Base-by-base conservation (phyloP, 768 basidiomycete species). In the Austroboletus festivus region DNA sequence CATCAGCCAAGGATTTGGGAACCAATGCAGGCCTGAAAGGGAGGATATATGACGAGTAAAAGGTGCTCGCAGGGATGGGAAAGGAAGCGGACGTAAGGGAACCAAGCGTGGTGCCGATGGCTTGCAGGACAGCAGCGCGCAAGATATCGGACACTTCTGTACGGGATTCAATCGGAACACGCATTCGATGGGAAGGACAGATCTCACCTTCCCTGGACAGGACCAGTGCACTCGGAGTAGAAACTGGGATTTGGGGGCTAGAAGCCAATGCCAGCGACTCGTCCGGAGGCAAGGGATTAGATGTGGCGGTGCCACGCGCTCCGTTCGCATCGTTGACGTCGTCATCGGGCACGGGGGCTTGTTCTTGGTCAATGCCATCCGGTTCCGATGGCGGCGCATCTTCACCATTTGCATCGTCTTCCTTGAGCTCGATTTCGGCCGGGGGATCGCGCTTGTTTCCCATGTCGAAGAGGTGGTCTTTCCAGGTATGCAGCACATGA, bases 11-110 rank as follows among this genome's bases (percentile, higher is more conserved):
- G 18, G 48, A 16, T 54, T 54, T 57, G 53, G 38, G 49, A 53
- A 61, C 15, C 62, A 79, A 81, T n/a, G 82, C 81, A 8, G 91
- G 88, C n/a, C 91, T 78, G 44, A 74, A 82, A 5, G 91, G 91
- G 2, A 94, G 77, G 42, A 95, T 77, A 59, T 90, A 77, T 16
- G 75, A 77, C 7, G 86, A 79, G 67, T 92, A 93, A 55, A 93
- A 81, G 0, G 73, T 74, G 11, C 89, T 87, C 0, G 90, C 80
- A 0, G 85, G 71, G 38, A 93, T 83, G 0, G 93, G 91, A 60
- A 92, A 88, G 2, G 78, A 64, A 0, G 79, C 74, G 0, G 74
- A 41, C 0, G 81, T 78, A 1, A 80, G 62, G 1, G 74, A 60
- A 0, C 71, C 57, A 4, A 85, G 69, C 1, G 72, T 68, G 7